Evolutionary conservation across 176 grass and related monocot genomes (phyloP).

Genomic region (Aegilops sharonensis): DNA sequence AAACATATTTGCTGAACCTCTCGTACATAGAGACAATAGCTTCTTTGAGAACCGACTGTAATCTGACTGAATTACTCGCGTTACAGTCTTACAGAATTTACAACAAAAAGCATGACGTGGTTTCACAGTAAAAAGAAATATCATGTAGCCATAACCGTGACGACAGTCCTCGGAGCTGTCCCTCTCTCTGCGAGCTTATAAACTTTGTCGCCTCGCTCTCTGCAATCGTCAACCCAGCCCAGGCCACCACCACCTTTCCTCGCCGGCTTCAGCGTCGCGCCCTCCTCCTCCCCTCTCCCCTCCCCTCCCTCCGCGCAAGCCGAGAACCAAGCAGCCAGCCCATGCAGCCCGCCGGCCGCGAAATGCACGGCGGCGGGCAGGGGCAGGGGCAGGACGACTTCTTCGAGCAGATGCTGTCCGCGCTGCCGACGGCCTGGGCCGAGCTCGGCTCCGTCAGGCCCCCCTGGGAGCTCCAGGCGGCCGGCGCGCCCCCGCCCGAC

Average conservation of each 20-base stretch:
- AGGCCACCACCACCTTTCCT: not conserved
- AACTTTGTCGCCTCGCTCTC: not conserved
- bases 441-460: slow-evolving; percentile 68
- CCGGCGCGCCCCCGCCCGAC: not conserved
- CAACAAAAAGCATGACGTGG: too few relatives aligned
- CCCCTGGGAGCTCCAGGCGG: slow-evolving; percentile 53
- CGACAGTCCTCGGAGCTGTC: too few relatives aligned
- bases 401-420: slow-evolving; percentile 91
- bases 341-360: slow-evolving; percentile 51
- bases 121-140: too few relatives aligned
- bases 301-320: not conserved
- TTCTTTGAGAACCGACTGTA: too few relatives aligned
- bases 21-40: too few relatives aligned
- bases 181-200: not conserved
- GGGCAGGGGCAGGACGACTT: slow-evolving; percentile 67
- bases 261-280: not conserved
- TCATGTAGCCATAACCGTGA: too few relatives aligned
- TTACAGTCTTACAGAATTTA: too few relatives aligned
- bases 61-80: too few relatives aligned
- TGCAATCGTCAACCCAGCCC: not conserved
- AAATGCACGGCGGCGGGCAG: slow-evolving; percentile 47
- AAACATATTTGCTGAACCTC: too few relatives aligned
- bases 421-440: slow-evolving; percentile 63
- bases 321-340: not conserved
- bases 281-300: not conserved